Evolutionary conservation across 805 yeast genomes (phyloP).

Genomic region (Kurtzmaniella fragi): DNA sequence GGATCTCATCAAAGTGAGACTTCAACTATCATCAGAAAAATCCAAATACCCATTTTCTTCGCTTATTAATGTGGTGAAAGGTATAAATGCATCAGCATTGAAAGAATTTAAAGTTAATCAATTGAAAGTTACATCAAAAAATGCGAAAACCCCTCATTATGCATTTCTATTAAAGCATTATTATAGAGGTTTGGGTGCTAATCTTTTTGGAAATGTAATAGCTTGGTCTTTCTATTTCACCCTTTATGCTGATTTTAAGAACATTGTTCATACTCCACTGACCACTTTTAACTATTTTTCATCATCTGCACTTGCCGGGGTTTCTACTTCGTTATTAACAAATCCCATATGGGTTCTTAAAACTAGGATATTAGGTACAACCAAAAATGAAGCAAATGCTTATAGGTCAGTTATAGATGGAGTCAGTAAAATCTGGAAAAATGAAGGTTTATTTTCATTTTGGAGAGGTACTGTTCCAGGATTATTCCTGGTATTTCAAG

Average conservation of each 20-base stretch:
- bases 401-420: slow-evolving; percentile 61
- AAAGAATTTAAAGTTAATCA: slow-evolving; percentile 5
- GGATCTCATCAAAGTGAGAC: slow-evolving; percentile 76
- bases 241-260: slow-evolving; percentile 61
- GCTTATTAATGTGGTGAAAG: slow-evolving; percentile 13
- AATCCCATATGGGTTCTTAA: slow-evolving; percentile 96
- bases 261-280: slow-evolving; percentile 7
- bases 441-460: slow-evolving; percentile 58
- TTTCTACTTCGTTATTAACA: slow-evolving; percentile 68
- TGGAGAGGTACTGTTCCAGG: slow-evolving; percentile 77
- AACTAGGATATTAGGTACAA: slow-evolving; percentile 73
- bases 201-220: slow-evolving; percentile 73
- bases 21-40: slow-evolving; percentile 51
- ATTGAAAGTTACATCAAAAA: slow-evolving; percentile 2
- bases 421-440: slow-evolving; percentile 35
- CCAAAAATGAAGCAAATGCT: slow-evolving; percentile 40
- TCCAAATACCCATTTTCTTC: slow-evolving; percentile 14
- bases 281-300: slow-evolving; percentile 27
- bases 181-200: slow-evolving; percentile 79
- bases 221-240: slow-evolving; percentile 91
- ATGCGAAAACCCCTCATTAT: not conserved
- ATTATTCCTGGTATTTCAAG: slow-evolving; percentile 79
- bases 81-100: slow-evolving; percentile 16
- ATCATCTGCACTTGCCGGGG: slow-evolving; percentile 55
- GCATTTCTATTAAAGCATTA: slow-evolving; percentile 22